Base-by-base conservation (phyloP, 2,329 filamentous ascomycete genomes). In the Chaetomiaceae sp. region DNA sequence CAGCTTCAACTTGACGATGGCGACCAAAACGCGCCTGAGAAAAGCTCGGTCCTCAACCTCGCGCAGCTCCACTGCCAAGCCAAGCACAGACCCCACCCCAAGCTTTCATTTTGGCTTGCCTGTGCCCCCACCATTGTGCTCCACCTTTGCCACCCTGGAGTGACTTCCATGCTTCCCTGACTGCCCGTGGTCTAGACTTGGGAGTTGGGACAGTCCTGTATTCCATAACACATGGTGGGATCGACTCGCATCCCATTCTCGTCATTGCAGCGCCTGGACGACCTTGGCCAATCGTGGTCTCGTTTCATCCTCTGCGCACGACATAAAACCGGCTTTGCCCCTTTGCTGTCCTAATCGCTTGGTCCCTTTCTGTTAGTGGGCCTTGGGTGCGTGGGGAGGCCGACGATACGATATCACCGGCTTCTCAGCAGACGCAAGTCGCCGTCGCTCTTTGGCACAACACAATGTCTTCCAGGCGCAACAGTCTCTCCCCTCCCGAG, bases 401-500 rank as follows among this genome's bases (percentile, higher is more conserved):
- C n/a, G n/a, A n/a, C n/a, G n/a, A n/a, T n/a, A n/a, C n/a, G n/a
- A n/a, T n/a, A n/a, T 27, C 34, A 27, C 23, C 3, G 16, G 3
- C 12, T 38, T 23, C 38, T 33, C 23, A 21, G 23, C 39, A 20
- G 12, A 4, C 12, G 33, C n/a, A 21, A 30, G 33, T n/a, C 14
- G 10, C 30, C 25, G 40, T 19, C 25, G 10, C 16, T 44, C 20
- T 17, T 23, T 37, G 21, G 19, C 43, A 67, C 7, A 13, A 34
- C 21, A 42, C 46, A 21, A 60, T 60, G 58, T 42, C 70, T 62
- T 64, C 66, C 52, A 63, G 66, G 46, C 59, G 69, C 44, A 63
- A 67, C 57, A 70, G 64, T 51, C 61, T 75, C 45, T 63, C 69
- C 50, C 69, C 70, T 42, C 73, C 73, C 6, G 62, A 61, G 48